Base-by-base conservation (phyloP, 345 rosid genomes). In the Brassica incana region DNA sequence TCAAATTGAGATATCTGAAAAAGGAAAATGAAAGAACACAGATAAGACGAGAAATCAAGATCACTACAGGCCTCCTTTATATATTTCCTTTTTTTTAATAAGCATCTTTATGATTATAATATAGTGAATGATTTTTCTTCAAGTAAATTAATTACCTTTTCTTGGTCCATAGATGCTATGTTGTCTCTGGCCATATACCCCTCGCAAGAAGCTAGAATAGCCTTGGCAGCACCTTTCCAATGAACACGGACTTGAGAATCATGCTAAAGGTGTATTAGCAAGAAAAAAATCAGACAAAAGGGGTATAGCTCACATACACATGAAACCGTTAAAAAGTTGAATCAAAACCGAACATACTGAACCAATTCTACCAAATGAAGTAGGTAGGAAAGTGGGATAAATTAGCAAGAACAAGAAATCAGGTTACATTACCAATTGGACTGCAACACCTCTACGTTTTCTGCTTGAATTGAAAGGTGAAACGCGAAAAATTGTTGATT, bases 161-260 rank as follows among this genome's bases (percentile, higher is more conserved):
- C 64, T 59, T 59, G 64, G 32, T 59, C 64, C 64, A 59, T 59
- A 59, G 64, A 25, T 59, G n/a, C 32, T 23, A 59, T 59, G n/a
- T 59, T 59, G 64, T 59, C 64, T n/a, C 9, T 8, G 32, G 23
- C 64, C 64, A 59, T 59, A 59, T 59, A 59, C 64, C 32, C 25
- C 32, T 59, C n/a, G 32, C 64, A 59, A 59, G n/a, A 59, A 59
- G 64, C 14, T 23, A 59, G 64, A 10, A 59, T 23, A 4, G 32
- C 23, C 32, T 23, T 23, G 64, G 64, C 64, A 23, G 64, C 32
- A 23, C 64, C 64, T 23, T 59, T 59, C 64, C 64, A 59, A 3
- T 59, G 64, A 59, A 59, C 32, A 59, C 64, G 64, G 32, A 23
- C 64, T 59, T 59, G 64, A 3, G 64, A 59, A 23, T 59, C 64